These are phyloP conservation scores for Lipomyces spencermartinsiae DNA, from an alignment of 805 yeast genomes.

Conservation along the genomic window DNA sequence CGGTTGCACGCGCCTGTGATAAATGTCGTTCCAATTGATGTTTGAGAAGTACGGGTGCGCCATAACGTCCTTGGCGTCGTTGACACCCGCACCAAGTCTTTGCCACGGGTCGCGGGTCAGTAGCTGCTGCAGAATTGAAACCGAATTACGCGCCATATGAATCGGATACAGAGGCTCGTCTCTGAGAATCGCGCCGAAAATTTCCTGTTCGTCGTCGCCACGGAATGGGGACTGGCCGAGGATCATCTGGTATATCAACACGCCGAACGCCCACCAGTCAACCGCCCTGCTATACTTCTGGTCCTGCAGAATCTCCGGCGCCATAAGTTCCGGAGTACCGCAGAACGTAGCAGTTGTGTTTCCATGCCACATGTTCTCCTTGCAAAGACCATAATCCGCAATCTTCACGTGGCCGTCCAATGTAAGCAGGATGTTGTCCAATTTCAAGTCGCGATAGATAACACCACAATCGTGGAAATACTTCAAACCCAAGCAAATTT, in stretches of 20 bases:
- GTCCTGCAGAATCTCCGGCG: constrained; percentile 94
- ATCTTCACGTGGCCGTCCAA: constrained; percentile 93
- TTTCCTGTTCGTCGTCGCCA: constrained; percentile 97
- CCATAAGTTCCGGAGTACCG: constrained; percentile 99
- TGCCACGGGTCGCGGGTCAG: constrained; percentile 84
- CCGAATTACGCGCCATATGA: constrained; percentile 96
- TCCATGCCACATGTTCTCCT: constrained; percentile 87
- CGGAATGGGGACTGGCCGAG: constrained; percentile 96
- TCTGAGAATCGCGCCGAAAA: constrained; percentile 91
- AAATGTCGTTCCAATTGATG: constrained; percentile 86
- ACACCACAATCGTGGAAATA: constrained; percentile 96
- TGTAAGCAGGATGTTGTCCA: constrained; percentile 90
- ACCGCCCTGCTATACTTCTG: constrained; percentile 92
- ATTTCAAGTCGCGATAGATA: constrained; percentile 92
- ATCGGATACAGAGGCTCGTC: constrained; percentile 98
- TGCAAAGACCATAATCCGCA: constrained; percentile 97
- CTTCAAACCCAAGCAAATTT: constrained; percentile 86
- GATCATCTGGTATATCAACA: constrained; percentile 92
- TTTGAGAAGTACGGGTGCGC: constrained; percentile 92
- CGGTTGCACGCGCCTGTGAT: constrained; percentile 73
- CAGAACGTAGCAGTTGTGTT: constrained; percentile 92
- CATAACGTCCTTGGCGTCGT: constrained; percentile 94
- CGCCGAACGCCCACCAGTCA: constrained; percentile 99
- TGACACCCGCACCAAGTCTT: constrained; percentile 85
- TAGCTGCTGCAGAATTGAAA: constrained; percentile 87